phyloP scores from a whole-genome alignment of 2,329 filamentous ascomycete genomes.

The Aspergillus costaricaensis region DNA sequence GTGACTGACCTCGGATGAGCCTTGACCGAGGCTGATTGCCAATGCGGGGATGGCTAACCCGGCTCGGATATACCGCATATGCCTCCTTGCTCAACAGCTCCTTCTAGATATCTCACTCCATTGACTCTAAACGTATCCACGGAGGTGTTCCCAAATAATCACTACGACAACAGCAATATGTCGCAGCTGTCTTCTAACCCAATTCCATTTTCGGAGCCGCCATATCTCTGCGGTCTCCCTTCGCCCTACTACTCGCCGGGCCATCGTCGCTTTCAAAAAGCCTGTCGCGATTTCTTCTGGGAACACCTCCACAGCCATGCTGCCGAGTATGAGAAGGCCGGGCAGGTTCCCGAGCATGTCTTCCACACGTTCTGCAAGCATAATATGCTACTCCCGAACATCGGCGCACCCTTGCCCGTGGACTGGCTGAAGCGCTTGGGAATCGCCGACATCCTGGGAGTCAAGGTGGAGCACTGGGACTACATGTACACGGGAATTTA shows the following conservation, averaged over 20 bases:
- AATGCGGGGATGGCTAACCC: too few species aligned
- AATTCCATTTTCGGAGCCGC: constrained; percentile 72
- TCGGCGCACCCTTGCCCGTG: constrained; percentile 69
- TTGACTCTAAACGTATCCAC: too few species aligned
- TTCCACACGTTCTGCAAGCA: constrained; percentile 65
- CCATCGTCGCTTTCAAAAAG: constrained; percentile 67
- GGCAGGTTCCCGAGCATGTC: constrained; percentile 64
- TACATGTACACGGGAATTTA: constrained; percentile 72
- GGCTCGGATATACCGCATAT: too few species aligned
- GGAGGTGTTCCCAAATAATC: neutral
- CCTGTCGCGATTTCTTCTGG: constrained; percentile 65
- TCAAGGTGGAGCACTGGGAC: constrained; percentile 72
- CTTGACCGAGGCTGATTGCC: too few species aligned
- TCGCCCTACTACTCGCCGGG: constrained; percentile 70
- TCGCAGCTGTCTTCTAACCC: constrained; percentile 6
- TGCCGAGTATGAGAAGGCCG: constrained; percentile 69
- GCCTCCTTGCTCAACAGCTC: too few species aligned
- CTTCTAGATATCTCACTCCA: too few species aligned
- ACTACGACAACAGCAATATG: neutral
- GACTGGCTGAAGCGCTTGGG: constrained; percentile 67
- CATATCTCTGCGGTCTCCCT: constrained; percentile 69
- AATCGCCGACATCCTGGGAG: constrained; percentile 66
- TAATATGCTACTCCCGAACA: constrained; percentile 70
- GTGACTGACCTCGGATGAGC: too few species aligned
- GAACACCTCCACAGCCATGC: constrained; percentile 64